Base-by-base conservation (phyloP, 768 basidiomycete genomes). In the Boletus rubroflammeus region DNA sequence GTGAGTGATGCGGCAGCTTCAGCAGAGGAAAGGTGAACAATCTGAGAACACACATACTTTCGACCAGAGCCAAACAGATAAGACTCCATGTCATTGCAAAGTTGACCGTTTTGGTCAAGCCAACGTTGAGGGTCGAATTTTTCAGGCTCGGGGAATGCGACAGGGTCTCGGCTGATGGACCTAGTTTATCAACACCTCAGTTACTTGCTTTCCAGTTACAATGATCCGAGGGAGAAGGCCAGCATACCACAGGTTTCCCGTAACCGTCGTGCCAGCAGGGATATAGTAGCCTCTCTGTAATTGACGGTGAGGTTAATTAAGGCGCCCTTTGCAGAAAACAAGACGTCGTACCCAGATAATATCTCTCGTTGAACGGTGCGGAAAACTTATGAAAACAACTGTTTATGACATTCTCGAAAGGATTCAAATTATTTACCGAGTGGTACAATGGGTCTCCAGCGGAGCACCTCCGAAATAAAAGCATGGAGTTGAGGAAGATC, bases 311-410 rank as follows among this genome's bases (percentile, higher is more conserved):
- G 0, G 2, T 32, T 32, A 9, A 26, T 29, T 3, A 14, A 76
- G 74, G 73, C 78, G 11, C 76, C 58, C 23, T 15, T 13, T 6
- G 15, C 1, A 21, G 21, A 19, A 26, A 25, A 21, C 11, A 11
- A 38, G 6, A 11, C 5, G 2, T n/a, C 50, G 5, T 28, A 83
- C 83, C 80, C 81, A 88, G 23, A 81, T 65, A 29, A 88, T 77
- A 51, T 87, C 85, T 49, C 76, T 78, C 0, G 83, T 87, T 0
- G 84, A 78, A 41, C 78, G 78, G 59, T 88, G 86, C 0, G 81
- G 70, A 50, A 85, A 79, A 0, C 85, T 63, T 67, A 15, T 17
- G 3, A 17, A 28, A 36, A 6, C 1, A 3, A 31, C 39, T 5
- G 21, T 28, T 3, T 6, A 19, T 21, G n/a, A 6, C 29, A 17